Conservation (phyloP, 2,329 filamentous ascomycete species). For the Cadophora luteo-olivacea region DNA sequence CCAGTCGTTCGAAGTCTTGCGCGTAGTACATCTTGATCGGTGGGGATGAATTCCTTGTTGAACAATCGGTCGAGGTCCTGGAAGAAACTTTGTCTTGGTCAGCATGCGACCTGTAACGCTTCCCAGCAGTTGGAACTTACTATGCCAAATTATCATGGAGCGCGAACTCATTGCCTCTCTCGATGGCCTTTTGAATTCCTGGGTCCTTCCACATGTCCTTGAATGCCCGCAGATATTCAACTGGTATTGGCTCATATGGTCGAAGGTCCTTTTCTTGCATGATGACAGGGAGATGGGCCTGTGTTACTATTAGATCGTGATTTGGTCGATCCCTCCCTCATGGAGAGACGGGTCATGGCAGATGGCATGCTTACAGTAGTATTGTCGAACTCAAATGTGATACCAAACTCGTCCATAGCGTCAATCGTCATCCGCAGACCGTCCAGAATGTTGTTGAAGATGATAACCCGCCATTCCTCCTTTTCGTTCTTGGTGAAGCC, state of each 20-base stretch:
- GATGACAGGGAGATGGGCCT: slow-evolving; percentile 82
- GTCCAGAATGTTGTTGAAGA: slow-evolving; percentile 93
- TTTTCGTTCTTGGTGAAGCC: slow-evolving; percentile 91
- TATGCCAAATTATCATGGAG: slow-evolving; percentile 95
- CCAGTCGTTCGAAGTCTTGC: slow-evolving; percentile 91
- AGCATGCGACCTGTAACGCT: slow-evolving; percentile 22
- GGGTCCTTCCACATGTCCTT: slow-evolving; percentile 82
- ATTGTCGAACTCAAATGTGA: slow-evolving; percentile 77
- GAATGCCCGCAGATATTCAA: slow-evolving; percentile 80
- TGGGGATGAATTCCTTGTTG: slow-evolving; percentile 80
- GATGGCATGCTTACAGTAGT: slow-evolving; percentile 70
- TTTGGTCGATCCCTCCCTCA: not conserved
- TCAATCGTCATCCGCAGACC: slow-evolving; percentile 90
- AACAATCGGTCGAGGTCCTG: slow-evolving; percentile 78
- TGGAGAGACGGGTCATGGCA: not conserved
- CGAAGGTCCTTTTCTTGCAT: slow-evolving; percentile 83
- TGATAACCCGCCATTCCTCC: slow-evolving; percentile 92
- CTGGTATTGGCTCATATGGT: slow-evolving; percentile 79
- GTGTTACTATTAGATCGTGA: slow-evolving; percentile 23
- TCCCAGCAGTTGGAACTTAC: slow-evolving; percentile 59
- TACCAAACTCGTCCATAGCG: slow-evolving; percentile 85
- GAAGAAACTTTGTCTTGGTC: slow-evolving; percentile 72
- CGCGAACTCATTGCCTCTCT: slow-evolving; percentile 94
- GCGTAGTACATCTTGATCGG: slow-evolving; percentile 92
- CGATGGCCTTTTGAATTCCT: slow-evolving; percentile 86